These are phyloP conservation scores for Hydnomerulius pinastri DNA, from an alignment of 768 basidiomycete species.

Conservation along the genomic window DNA sequence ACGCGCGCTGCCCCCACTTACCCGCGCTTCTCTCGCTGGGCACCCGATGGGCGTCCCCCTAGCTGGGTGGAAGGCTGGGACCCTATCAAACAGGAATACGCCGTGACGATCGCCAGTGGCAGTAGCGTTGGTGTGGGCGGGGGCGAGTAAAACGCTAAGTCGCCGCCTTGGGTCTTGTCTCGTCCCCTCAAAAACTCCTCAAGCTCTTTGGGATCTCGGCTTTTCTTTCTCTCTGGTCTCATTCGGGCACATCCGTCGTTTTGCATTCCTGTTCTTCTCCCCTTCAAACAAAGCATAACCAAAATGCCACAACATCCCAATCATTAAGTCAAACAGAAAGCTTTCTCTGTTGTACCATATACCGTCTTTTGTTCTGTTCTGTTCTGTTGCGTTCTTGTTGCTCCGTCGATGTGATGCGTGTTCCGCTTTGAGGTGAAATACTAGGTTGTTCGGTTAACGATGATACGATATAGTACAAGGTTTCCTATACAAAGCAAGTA, in stretches of 20 bases:
- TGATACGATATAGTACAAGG: not conserved
- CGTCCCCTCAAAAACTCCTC: not conserved
- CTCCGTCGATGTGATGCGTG: not conserved
- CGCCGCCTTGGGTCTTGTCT: too few relatives aligned
- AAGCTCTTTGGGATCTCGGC: not conserved
- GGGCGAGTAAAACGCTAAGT: slow-evolving; percentile 19
- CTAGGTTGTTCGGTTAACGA: too few relatives aligned
- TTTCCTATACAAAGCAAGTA: too few relatives aligned
- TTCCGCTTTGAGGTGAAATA: too few relatives aligned
- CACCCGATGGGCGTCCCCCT: slow-evolving; percentile 30
- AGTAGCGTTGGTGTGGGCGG: slow-evolving; percentile 27
- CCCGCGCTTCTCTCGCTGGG: slow-evolving; percentile 28
- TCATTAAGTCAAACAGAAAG: too few relatives aligned
- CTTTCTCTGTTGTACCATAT: not conserved
- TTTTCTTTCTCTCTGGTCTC: not conserved
- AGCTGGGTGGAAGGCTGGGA: slow-evolving; percentile 47
- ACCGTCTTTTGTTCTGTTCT: not conserved
- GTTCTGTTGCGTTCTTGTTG: not conserved
- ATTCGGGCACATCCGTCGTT: too few relatives aligned
- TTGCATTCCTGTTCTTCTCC: not conserved
- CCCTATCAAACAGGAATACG: slow-evolving; percentile 42
- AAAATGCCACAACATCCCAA: not conserved
- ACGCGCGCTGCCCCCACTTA: slow-evolving; percentile 4
- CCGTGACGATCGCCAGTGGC: slow-evolving; percentile 41
- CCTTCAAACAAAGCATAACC: not conserved